A percentile compares a stretch with the other conserved stretches of the same genome.
These are phyloP conservation scores for Alloteropsis angusta DNA, from an alignment of 202 grass and related monocot species.

Conservation along the genomic window DNA sequence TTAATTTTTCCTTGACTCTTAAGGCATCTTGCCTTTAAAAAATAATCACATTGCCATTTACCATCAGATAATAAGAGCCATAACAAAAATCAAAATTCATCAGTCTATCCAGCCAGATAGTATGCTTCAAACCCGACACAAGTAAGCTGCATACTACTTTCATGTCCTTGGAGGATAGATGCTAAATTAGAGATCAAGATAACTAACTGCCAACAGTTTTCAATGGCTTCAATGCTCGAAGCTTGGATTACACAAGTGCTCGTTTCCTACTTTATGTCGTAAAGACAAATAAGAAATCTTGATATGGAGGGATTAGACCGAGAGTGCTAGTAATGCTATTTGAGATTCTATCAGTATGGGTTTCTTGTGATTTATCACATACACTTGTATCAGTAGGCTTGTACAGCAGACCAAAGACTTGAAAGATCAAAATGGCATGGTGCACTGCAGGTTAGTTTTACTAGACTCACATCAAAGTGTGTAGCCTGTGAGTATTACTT, in stretches of 20 bases:
- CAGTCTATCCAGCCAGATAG: not conserved
- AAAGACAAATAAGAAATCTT: not conserved
- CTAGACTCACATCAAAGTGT: not conserved
- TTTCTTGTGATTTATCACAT: not conserved
- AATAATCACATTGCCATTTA: not conserved
- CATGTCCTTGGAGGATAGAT: not conserved
- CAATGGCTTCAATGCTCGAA: not conserved
- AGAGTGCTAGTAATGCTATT: not conserved
- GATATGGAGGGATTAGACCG: not conserved
- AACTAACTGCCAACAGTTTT: not conserved
- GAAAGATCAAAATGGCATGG: not conserved
- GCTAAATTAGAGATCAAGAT: not conserved
- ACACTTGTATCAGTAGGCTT: not conserved
- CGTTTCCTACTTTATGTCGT: not conserved
- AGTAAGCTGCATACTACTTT: not conserved
- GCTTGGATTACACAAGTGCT: not conserved
- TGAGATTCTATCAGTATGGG: not conserved
- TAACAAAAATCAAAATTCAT: not conserved
- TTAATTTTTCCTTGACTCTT: not conserved
- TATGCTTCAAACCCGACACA: not conserved
- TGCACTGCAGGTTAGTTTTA: not conserved
- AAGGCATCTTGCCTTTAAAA: not conserved
- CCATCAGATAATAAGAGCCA: not conserved
- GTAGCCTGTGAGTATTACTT: not conserved
- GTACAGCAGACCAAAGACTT: not conserved